Percentiles rank a stretch among this genome's conserved stretches.
Evolutionary conservation across 495 filamentous ascomycete genomes (phyloP).

Genomic region (Aspergillus nidulans): DNA sequence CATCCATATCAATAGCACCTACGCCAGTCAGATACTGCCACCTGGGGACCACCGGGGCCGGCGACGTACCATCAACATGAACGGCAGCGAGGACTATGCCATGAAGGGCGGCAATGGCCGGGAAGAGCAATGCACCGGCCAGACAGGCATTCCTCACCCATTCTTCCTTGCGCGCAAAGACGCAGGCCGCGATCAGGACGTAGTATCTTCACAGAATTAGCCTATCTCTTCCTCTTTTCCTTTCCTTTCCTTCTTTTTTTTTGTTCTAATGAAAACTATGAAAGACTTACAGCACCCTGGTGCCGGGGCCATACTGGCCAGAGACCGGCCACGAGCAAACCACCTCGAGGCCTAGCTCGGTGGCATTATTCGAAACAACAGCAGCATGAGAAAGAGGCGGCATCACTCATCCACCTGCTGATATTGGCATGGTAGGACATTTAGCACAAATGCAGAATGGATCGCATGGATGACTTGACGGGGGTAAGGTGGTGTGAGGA

Average conservation of each 20-base stretch:
- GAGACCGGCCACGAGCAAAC: slow-evolving; percentile 3
- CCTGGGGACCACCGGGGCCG: not conserved
- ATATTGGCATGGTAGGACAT: not conserved
- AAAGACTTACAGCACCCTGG: not conserved
- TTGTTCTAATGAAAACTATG: too few relatives aligned
- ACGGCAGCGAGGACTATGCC: not conserved
- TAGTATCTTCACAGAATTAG: not conserved
- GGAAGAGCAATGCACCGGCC: slow-evolving; percentile 1
- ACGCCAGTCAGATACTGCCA: not conserved
- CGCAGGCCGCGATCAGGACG: not conserved
- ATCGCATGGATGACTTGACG: not conserved
- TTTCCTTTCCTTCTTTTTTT: too few relatives aligned
- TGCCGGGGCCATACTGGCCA: slow-evolving; percentile 1
- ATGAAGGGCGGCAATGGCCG: not conserved
- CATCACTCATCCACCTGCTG: not conserved
- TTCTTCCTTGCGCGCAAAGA: slow-evolving; percentile 1
- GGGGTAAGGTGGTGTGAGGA: not conserved
- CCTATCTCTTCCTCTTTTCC: too few relatives aligned
- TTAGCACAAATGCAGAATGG: not conserved
- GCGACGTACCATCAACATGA: not conserved
- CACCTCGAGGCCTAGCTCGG: not conserved
- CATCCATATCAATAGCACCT: slow-evolving; percentile 3
- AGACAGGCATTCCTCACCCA: slow-evolving; percentile 3
- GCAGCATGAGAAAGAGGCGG: not conserved
- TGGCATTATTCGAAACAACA: not conserved